Evolutionary conservation across 768 basidiomycete genomes (phyloP), one percentile per base, ranked within the genome.

Genomic region (Hydnomerulius pinastri): DNA sequence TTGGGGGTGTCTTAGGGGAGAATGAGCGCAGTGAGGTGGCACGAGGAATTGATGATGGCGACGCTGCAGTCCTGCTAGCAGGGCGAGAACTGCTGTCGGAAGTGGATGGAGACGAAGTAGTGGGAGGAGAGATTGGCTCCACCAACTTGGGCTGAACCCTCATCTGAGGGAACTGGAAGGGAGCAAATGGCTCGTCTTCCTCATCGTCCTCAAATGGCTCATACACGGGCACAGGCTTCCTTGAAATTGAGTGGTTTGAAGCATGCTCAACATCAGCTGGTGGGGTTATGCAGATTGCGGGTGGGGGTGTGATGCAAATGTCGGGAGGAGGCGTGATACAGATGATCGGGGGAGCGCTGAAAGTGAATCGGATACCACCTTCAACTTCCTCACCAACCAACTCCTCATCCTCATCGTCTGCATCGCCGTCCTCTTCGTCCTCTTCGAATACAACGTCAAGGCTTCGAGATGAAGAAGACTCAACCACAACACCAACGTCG

Each of bases 281-380:
- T 21, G 64, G 57, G 10, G 41, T 43, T 30, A 58, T 48, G 28
- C 32, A 32, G 9, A 61, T 61, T 39, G 59, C 56, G 17, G 67
- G 61, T 29, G 69, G 61, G 9, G 70, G 61, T n/a, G 67, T 62
- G 17, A 50, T 43, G 51, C 51, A 62, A 49, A 54, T 25, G 2
- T 58, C 53, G 7, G 58, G 52, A 6, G 69, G 62, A 28, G 71
- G 60, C 18, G 68, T 61, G 29, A 63, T 57, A 55, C 49, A 55
- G 50, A 59, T 57, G 36, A 58, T 54, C 35, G 65, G 69, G n/a
- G 88, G 84, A 17, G 83, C 79, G 3, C 80, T 82, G 54, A 90
- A 89, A 3, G 77, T 86, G 57, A 90, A 89, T 53, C 77, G 82
- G 62, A 91, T 87, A 5, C 88, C 89, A 25, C 83, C 77, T 43